Conservation (phyloP, 2,329 filamentous ascomycete genomes). For the Microcera coccophila region DNA sequence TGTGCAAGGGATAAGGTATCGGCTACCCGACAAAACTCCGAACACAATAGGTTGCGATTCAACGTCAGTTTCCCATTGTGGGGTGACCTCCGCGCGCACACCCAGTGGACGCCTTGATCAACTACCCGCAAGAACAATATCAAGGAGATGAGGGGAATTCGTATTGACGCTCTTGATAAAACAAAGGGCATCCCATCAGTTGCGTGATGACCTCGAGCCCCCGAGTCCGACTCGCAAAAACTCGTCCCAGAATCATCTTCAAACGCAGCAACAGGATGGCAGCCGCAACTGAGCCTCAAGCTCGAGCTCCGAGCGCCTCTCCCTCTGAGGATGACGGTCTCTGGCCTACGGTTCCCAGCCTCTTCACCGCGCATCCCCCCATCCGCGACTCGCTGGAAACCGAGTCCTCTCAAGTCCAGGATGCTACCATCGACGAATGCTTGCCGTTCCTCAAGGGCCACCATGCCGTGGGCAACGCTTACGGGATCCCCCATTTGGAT, state of each 20-base stretch:
- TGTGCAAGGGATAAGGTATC: too few relatives aligned
- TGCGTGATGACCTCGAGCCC: constrained; percentile 27
- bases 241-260: constrained; percentile 33
- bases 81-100: constrained; percentile 18
- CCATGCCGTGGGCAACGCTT: constrained; percentile 57
- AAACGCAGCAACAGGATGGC: constrained; percentile 17
- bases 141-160: constrained; percentile 17
- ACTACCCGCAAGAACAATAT: constrained; percentile 30
- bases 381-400: constrained; percentile 66
- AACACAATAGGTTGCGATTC: constrained; percentile 14
- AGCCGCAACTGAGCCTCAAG: constrained; percentile 10
- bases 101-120: constrained; percentile 13
- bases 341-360: constrained; percentile 42
- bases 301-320: constrained; percentile 5
- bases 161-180: constrained; percentile 17
- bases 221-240: constrained; percentile 25
- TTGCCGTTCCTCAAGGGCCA: constrained; percentile 62
- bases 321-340: constrained; percentile 7
- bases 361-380: constrained; percentile 56
- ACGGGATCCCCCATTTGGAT: constrained; percentile 72
- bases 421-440: constrained; percentile 64
- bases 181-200: constrained; percentile 18
- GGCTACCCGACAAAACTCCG: constrained; percentile 24
- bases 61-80: constrained; percentile 23
- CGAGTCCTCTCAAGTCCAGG: constrained; percentile 63